Evolutionary conservation across 352 stramenopile species (phyloP).

Genomic region (Saprolegnia diclina): DNA sequence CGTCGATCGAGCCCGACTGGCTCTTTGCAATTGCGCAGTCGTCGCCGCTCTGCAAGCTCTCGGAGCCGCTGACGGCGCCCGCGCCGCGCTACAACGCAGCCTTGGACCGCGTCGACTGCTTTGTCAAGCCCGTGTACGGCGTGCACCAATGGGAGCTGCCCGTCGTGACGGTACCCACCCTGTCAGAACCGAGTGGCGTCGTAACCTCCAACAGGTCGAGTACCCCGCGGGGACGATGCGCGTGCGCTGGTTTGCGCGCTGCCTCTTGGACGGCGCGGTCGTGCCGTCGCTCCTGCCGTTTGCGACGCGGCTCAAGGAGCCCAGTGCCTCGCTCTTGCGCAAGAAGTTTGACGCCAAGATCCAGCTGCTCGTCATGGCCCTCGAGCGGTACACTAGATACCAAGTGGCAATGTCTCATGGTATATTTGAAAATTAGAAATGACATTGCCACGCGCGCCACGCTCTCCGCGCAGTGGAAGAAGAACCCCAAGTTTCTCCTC

Average conservation of each 20-base stretch:
- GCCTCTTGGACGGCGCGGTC: conserved; percentile 65
- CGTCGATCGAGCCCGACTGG: conserved; percentile 96
- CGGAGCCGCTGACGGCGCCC: conserved; percentile 50
- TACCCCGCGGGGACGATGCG: conserved; percentile 8
- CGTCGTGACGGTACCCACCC: conserved; percentile 53
- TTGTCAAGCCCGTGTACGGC: conserved; percentile 70
- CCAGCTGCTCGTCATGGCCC: conserved; percentile 58
- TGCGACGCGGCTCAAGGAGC: conserved; percentile 85
- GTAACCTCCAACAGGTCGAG: neutral
- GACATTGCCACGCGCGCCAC: conserved; percentile 4
- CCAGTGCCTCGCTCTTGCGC: conserved; percentile 86
- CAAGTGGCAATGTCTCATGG: conserved; percentile 40
- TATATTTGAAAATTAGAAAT: conserved; percentile 27
- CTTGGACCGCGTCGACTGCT: conserved; percentile 69
- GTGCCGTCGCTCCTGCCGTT: conserved; percentile 67
- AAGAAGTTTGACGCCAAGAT: conserved; percentile 87
- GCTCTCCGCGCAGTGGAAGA: conserved; percentile 13
- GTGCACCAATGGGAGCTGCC: conserved; percentile 61
- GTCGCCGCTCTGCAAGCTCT: conserved; percentile 68
- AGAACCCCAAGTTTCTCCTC: conserved; percentile 16
- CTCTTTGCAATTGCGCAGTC: conserved; percentile 79
- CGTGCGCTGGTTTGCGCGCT: conserved; percentile 82
- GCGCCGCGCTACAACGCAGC: conserved; percentile 51
- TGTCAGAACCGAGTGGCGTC: neutral
- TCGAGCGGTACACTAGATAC: conserved; percentile 46